A percentile compares a stretch with the other conserved stretches of the same genome.
phyloP scores from a whole-genome alignment of 257 asterid species.

The Marsdenia floribunda region DNA sequence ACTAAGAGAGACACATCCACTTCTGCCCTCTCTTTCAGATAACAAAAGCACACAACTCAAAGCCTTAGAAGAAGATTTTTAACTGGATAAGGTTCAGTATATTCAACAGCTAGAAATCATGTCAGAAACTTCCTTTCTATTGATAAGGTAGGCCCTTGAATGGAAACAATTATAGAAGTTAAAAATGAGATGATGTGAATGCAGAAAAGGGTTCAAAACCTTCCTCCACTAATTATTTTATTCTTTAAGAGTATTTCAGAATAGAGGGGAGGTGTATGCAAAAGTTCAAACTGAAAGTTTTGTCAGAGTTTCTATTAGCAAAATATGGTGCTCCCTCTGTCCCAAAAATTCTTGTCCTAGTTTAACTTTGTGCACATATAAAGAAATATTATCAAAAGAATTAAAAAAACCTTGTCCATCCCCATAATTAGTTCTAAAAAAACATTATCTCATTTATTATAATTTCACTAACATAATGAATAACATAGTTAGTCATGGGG shows the following conservation, averaged over 20 bases:
- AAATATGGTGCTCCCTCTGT: neutral
- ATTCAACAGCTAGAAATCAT: conserved; percentile 5
- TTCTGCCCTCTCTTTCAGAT: neutral
- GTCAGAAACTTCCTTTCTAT: neutral
- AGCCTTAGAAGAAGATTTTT: neutral
- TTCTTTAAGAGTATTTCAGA: neutral
- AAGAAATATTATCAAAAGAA: no score
- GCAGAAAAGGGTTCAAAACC: neutral
- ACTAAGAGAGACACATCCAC: neutral
- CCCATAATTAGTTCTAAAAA: no score
- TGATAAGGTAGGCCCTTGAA: neutral
- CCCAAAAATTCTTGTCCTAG: no score
- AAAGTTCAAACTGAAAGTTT: neutral
- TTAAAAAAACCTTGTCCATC: no score
- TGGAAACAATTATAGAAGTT: neutral
- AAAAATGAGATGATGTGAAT: neutral
- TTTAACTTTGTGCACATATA: no score
- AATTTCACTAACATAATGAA: no score
- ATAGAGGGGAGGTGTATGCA: neutral
- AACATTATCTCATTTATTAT: no score
- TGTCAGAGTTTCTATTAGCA: neutral
- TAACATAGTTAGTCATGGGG: no score
- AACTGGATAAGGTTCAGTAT: neutral
- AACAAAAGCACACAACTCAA: neutral
- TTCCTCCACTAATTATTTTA: neutral